phyloP scores from a whole-genome alignment of 2,329 filamentous ascomycete genomes.

The Calycina marina region DNA sequence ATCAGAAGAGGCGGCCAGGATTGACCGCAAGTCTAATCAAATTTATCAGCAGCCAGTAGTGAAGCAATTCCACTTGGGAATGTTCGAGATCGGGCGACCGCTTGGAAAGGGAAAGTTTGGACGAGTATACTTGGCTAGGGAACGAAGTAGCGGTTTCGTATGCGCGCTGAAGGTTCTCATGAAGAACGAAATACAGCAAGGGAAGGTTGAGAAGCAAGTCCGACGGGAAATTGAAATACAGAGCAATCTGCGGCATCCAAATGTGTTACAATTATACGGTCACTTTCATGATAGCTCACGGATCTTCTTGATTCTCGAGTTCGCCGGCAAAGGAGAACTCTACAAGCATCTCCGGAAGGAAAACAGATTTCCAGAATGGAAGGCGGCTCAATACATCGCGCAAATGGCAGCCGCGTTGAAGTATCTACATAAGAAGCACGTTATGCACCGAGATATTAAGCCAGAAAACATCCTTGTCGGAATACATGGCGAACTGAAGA shows the following conservation, averaged over 20 bases:
- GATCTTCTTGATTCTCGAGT: slow-evolving; percentile 60
- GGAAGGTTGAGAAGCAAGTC: slow-evolving; percentile 56
- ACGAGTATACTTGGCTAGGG: slow-evolving; percentile 56
- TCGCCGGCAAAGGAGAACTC: slow-evolving; percentile 56
- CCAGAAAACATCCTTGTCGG: slow-evolving; percentile 94
- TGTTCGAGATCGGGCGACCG: slow-evolving; percentile 65
- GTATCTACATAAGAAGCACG: slow-evolving; percentile 91
- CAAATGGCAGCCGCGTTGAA: slow-evolving; percentile 73
- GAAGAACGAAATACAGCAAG: slow-evolving; percentile 55
- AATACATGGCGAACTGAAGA: slow-evolving; percentile 95
- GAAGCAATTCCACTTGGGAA: slow-evolving; percentile 57
- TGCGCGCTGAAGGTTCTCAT: slow-evolving; percentile 63
- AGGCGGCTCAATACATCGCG: slow-evolving; percentile 58
- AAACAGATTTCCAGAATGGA: slow-evolving; percentile 54
- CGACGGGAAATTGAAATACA: slow-evolving; percentile 63
- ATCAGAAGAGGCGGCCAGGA: slow-evolving; percentile 34
- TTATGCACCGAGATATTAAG: slow-evolving; percentile 96
- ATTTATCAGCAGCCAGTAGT: slow-evolving; percentile 41
- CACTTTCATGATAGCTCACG: slow-evolving; percentile 63
- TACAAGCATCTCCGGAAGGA: slow-evolving; percentile 60
- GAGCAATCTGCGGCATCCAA: slow-evolving; percentile 56
- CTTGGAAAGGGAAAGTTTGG: slow-evolving; percentile 64
- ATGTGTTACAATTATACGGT: slow-evolving; percentile 54
- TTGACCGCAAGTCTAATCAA: slow-evolving; percentile 35
- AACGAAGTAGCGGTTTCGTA: slow-evolving; percentile 52